Base-by-base conservation (phyloP, 768 basidiomycete genomes). In the Psilocybe azurescens region DNA sequence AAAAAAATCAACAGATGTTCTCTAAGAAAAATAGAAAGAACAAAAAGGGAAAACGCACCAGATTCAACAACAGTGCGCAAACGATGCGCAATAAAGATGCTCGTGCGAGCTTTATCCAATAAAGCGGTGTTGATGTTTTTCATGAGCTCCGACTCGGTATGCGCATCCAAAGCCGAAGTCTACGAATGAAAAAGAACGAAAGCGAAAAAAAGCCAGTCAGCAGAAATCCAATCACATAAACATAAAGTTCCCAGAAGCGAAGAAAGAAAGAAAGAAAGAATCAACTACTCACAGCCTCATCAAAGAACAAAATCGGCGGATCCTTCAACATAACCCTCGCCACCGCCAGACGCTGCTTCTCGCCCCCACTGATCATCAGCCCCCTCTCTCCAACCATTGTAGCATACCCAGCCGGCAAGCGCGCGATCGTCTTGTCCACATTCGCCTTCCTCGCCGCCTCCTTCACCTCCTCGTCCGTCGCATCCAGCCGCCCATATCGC, bases 281-380 rank as follows among this genome's bases (percentile, higher is more conserved):
- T n/a, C n/a, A n/a, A n/a, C n/a, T n/a, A n/a, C n/a, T n/a, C 67
- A 95, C 95, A 44, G 97, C 97, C 76, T 99, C 97, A 70, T 99
- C 97, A 70, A 99, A 99, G 80, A 99, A 98, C 69, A 99, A 70
- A 68, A 99, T 98, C 11, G 91, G 90, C 0, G 97, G 96, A 73
- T 99, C 91, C 78, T 99, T 98, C 53, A 99, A 76, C 68, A 99
- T 75, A 36, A 96, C 89, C 28, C 97, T 81, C 24, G 97, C 97
- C 16, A 99, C 93, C 2, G 97, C 97, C 67, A 99, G 76, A 54
- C 97, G 78, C 80, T 99, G 97, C 76, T 99, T 99, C 83, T 99
- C 97, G 1, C 97, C 97, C 0, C 97, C 97, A 39, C 94, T 96
- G 52, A 99, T 94, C 97, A 99, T 99, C 72, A 98, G 74, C 4